Percentiles rank a stretch among this genome's conserved stretches.
Evolutionary conservation across 768 basidiomycete species (phyloP).

Genomic region (Boletus vinaceobasis): DNA sequence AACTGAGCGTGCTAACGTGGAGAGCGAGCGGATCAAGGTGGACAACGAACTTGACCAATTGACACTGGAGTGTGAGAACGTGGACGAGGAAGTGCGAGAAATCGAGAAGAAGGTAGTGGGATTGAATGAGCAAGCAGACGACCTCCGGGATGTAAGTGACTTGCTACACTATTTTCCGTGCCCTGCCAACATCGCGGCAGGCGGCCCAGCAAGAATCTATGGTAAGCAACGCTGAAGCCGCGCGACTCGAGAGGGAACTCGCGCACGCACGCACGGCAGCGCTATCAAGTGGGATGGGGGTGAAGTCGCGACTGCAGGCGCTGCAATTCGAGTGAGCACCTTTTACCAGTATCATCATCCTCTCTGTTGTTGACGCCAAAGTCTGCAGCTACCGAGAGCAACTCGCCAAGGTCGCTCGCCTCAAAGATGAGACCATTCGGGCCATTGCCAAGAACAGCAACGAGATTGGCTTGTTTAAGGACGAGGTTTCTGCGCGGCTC

Average conservation of each 20-base stretch:
- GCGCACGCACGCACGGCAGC: conserved; percentile 74
- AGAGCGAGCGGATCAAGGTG: conserved; percentile 74
- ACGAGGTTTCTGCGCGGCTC: conserved; percentile 69
- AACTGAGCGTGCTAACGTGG: conserved; percentile 62
- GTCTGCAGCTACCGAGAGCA: conserved; percentile 69
- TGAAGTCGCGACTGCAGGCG: conserved; percentile 72
- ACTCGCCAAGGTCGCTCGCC: conserved; percentile 65
- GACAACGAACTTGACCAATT: conserved; percentile 83
- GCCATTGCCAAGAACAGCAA: conserved; percentile 83
- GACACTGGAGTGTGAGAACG: conserved; percentile 71
- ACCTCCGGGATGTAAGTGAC: conserved; percentile 68
- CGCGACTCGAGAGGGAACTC: conserved; percentile 66
- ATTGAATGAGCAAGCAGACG: conserved; percentile 74
- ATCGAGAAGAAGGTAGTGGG: conserved; percentile 69
- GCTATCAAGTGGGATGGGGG: conserved; percentile 76
- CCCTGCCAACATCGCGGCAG: conserved; percentile 35
- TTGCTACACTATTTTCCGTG: background rate
- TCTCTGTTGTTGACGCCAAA: conserved; percentile 1
- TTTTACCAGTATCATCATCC: background rate
- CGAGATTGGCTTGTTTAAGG: conserved; percentile 79
- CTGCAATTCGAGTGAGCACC: conserved; percentile 68
- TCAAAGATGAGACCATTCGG: conserved; percentile 77
- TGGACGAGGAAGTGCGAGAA: conserved; percentile 73
- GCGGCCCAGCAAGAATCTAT: conserved; percentile 74
- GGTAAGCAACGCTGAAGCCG: conserved; percentile 62